Percentiles rank a stretch among this genome's conserved stretches.
These are phyloP conservation scores for Fraxinus floribunda DNA, from an alignment of 305 asterid species.

Conservation along the genomic window DNA sequence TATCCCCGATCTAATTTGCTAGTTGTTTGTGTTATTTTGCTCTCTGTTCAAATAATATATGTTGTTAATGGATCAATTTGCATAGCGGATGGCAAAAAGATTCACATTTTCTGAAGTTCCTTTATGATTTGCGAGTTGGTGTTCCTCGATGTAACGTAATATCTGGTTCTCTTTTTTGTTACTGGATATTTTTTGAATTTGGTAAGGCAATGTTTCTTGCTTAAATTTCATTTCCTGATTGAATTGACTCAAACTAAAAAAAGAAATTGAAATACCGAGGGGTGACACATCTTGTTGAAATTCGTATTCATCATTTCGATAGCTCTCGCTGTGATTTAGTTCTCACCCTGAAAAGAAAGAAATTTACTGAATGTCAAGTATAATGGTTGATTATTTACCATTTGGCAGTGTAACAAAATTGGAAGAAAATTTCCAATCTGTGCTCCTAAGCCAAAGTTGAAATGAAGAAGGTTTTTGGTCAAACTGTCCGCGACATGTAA, in stretches of 20 bases:
- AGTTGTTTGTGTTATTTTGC: constrained; percentile 5
- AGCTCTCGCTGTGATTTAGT: constrained; percentile 19
- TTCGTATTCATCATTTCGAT: not conserved
- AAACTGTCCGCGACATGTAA: constrained; percentile 91
- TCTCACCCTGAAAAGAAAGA: constrained; percentile 2
- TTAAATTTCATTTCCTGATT: constrained; percentile 11
- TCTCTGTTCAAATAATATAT: not conserved
- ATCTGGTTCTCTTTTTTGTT: not conserved
- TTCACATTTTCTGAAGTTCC: not conserved
- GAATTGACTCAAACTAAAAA: constrained; percentile 16
- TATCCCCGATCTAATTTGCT: constrained; percentile 12
- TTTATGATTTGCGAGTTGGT: not conserved
- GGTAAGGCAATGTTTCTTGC: constrained; percentile 6
- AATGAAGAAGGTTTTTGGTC: constrained; percentile 95
- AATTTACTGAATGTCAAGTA: not conserved
- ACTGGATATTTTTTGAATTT: not conserved
- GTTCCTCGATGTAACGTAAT: not conserved
- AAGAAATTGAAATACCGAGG: not conserved
- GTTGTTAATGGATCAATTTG: not conserved
- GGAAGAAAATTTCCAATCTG: constrained; percentile 26
- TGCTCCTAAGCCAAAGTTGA: constrained; percentile 39
- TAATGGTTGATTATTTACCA: constrained; percentile 16
- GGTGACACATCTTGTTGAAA: not conserved
- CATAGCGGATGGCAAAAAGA: not conserved
- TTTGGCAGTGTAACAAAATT: constrained; percentile 28